phyloP scores from a whole-genome alignment of 768 basidiomycete genomes.

The Boletellus emodensis region DNA sequence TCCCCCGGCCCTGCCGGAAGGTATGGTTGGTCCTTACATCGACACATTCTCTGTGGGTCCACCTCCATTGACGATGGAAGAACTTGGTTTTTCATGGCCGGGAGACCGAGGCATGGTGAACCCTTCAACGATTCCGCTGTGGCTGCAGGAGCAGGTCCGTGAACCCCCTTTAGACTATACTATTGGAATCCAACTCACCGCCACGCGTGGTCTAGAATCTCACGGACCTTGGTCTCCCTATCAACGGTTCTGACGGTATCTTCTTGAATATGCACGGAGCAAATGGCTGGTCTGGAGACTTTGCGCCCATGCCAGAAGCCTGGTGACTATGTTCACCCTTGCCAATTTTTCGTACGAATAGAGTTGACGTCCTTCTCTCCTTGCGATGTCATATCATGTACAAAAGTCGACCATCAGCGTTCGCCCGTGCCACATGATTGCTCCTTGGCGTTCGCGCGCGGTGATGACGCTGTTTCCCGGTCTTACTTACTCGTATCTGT shows the following conservation, averaged over 20 bases:
- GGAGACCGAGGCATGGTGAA: constrained; percentile 62
- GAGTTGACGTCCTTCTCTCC: constrained; percentile 21
- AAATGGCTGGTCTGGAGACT: constrained; percentile 76
- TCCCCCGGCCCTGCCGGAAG: constrained; percentile 51
- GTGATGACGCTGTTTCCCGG: background rate
- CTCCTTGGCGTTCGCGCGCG: constrained; percentile 1
- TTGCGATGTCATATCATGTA: constrained; percentile 15
- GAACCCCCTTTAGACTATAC: background rate
- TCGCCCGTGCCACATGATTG: constrained; percentile 18
- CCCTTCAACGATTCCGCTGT: constrained; percentile 78
- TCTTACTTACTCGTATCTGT: background rate
- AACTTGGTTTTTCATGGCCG: constrained; percentile 77
- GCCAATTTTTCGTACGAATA: constrained; percentile 16
- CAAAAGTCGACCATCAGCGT: constrained; percentile 16
- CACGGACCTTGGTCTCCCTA: constrained; percentile 85
- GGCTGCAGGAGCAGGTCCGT: constrained; percentile 88
- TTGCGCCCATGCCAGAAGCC: constrained; percentile 75
- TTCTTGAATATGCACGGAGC: constrained; percentile 71
- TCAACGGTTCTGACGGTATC: constrained; percentile 87
- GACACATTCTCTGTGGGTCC: constrained; percentile 48
- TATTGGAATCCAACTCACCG: background rate
- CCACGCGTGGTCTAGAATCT: constrained; percentile 54
- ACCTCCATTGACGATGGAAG: constrained; percentile 77
- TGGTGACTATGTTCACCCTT: constrained; percentile 50
- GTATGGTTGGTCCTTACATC: constrained; percentile 54